Base-by-base conservation (phyloP, 257 asterid genomes). In the Solanum neorickii region DNA sequence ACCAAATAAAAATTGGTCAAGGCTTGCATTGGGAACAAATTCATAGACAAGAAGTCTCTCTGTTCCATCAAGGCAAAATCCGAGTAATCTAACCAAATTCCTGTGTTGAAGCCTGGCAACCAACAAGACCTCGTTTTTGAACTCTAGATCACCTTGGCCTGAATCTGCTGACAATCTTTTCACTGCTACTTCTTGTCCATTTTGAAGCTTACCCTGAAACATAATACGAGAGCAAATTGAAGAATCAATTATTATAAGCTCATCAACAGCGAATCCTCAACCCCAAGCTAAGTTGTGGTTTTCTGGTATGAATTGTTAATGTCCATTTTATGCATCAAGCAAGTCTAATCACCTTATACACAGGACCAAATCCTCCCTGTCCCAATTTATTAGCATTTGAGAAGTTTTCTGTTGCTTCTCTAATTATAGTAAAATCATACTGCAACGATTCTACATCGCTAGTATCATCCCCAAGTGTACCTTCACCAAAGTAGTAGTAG, bases 141-240 rank as follows among this genome's bases (percentile, higher is more conserved):
- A 68, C 2, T 68, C 83, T 33, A 47, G 68, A 33, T 9, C 46
- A 14, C 93, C 90, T 86, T 83, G 90, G 3, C 56, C 13, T 23
- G 90, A 89, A 11, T 27, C 70, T 69, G 35, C 72, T 15, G 88
- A 89, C 15, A 91, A 31, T 13, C 90, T 88, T 62, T 89, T 91
- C 82, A 91, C 91, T 0, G 93, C 93, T 83, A 91, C 31, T n/a
- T n/a, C 72, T 60, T 87, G 69, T 25, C 89, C 91, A 31, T 84
- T 77, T 7, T 25, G 0, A 10, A 91, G 66, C 21, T 41, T 46
- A 70, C 91, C 91, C 91, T 91, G 83, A 76, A 13, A n/a, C 35
- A 47, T 16, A 82, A n/a, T 21, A 59, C 3, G 6, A 42, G 11
- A 27, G 12, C 12, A 41, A 16, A 9, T n/a, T 11, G 49, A n/a